Evolutionary conservation across 805 yeast genomes (phyloP), one percentile per base, ranked within the genome.

Genomic region (Yarrowia bubula): DNA sequence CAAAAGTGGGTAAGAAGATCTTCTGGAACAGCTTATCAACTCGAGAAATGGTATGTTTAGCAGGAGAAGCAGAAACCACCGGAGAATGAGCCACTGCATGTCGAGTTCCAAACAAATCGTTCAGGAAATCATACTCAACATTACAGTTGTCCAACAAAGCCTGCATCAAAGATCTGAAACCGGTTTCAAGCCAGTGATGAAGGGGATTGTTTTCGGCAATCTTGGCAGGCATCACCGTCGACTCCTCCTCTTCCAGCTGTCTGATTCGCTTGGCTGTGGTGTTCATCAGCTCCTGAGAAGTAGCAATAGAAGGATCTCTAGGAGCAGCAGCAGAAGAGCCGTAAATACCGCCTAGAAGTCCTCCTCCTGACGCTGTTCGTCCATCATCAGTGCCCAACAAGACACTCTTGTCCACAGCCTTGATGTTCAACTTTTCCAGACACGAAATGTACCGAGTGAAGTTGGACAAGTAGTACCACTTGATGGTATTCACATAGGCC

Each of bases 401-500:
- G 61, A 80, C 80, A 51, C 79, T 79, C 66, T 78, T 80, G 68
- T 87, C 95, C 8, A 87, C 83, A 22, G 76, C 76, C 61, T 81
- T 79, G 15, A 86, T 68, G 47, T 81, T 83, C 66, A 91, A 75
- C 69, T 84, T 85, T 67, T 89, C 89, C 60, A 92, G 75, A 0
- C 96, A 85, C 67, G 86, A 84, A 42, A 87, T 75, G 75, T 92
- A 92, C 68, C 92, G 84, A 15, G 87, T 85, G 72, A 92, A 93
- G 69, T 89, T 84, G 65, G 88, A 83, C 66, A 82, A 80, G 74
- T 95, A 95, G 77, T 93, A 95, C 99, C 99, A 95, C 71, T 84
- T 80, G 90, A 95, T 92, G 2, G 98, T 93, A 71, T 86, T 86
- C 17, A 86, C 77, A 74, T 95, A 95, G 0, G 98, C 98, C 70